phyloP scores from a whole-genome alignment of 2,329 filamentous ascomycete genomes.

The Talaromyces islandicus region DNA sequence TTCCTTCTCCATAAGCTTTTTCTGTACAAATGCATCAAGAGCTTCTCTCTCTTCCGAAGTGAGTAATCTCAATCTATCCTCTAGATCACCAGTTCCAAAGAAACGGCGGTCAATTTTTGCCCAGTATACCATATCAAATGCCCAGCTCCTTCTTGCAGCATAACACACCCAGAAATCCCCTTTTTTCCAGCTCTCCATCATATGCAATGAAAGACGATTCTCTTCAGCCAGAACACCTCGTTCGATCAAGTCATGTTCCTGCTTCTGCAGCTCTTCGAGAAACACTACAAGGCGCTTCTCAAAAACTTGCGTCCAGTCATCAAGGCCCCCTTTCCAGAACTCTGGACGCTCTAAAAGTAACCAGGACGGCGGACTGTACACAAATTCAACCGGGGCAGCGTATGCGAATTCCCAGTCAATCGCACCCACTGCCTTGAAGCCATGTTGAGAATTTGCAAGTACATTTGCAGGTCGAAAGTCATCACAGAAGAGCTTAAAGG shows the following conservation, averaged over 20 bases:
- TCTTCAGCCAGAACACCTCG: slow-evolving; percentile 2
- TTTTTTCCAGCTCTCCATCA: slow-evolving; percentile 15
- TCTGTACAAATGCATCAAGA: slow-evolving; percentile 15
- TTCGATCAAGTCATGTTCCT: slow-evolving; percentile 7
- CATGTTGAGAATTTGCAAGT: slow-evolving; percentile 15
- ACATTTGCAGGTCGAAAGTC: slow-evolving; percentile 23
- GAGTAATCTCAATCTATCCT: slow-evolving; percentile 15
- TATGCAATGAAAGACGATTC: slow-evolving; percentile 12
- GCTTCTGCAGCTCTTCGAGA: slow-evolving; percentile 7
- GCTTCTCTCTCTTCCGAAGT: slow-evolving; percentile 14
- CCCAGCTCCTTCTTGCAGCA: slow-evolving; percentile 17
- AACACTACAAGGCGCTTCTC: slow-evolving; percentile 14
- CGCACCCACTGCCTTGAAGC: slow-evolving; percentile 1
- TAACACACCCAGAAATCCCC: slow-evolving; percentile 18
- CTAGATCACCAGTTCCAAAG: slow-evolving; percentile 15
- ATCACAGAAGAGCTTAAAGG: slow-evolving; percentile 21
- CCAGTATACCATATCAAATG: slow-evolving; percentile 23
- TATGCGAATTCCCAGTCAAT: no score
- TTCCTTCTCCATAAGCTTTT: slow-evolving; percentile 11
- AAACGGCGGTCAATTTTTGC: slow-evolving; percentile 19
- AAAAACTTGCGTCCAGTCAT: slow-evolving; percentile 13
- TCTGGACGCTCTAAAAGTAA: neutral
- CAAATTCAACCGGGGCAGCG: no score
- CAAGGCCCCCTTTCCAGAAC: slow-evolving; percentile 3
- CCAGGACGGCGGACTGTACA: neutral